Conservation (phyloP, 2,329 filamentous ascomycete species). For the Alternaria arbusti region DNA sequence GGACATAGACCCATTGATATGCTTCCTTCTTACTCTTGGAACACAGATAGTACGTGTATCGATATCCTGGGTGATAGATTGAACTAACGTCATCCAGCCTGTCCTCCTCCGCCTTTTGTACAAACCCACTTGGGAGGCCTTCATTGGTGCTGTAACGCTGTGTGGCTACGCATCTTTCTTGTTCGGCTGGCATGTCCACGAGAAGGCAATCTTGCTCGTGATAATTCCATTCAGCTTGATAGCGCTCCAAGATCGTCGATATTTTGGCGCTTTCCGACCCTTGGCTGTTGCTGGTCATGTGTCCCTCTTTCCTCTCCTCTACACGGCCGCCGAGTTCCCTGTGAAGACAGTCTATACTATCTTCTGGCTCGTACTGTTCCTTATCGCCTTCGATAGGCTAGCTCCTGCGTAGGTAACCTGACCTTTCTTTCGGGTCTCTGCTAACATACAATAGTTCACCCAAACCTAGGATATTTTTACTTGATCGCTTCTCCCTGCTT, state of each 20-base stretch:
- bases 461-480: slow-evolving; percentile 81
- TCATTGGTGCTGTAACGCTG: slow-evolving; percentile 86
- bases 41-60: slow-evolving; percentile 70
- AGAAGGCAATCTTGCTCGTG: slow-evolving; percentile 93
- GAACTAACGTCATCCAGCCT: slow-evolving; percentile 26
- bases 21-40: slow-evolving; percentile 80
- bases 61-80: not conserved
- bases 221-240: slow-evolving; percentile 95
- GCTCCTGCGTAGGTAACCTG: slow-evolving; percentile 71
- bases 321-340: slow-evolving; percentile 90
- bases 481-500: slow-evolving; percentile 87
- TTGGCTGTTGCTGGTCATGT: slow-evolving; percentile 93
- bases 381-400: slow-evolving; percentile 84
- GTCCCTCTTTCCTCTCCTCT: slow-evolving; percentile 91
- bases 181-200: slow-evolving; percentile 98
- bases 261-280: slow-evolving; percentile 89
- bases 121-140: slow-evolving; percentile 83
- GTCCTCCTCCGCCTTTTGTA: slow-evolving; percentile 81
- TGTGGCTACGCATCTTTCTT: slow-evolving; percentile 97
- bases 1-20: slow-evolving; percentile 78
- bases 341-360: slow-evolving; percentile 94
- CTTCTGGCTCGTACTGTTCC: slow-evolving; percentile 86
- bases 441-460: slow-evolving; percentile 60
- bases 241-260: slow-evolving; percentile 85
- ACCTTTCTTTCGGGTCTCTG: not conserved